Base-by-base conservation (phyloP, 768 basidiomycete species). In the Suillus subalutaceus region DNA sequence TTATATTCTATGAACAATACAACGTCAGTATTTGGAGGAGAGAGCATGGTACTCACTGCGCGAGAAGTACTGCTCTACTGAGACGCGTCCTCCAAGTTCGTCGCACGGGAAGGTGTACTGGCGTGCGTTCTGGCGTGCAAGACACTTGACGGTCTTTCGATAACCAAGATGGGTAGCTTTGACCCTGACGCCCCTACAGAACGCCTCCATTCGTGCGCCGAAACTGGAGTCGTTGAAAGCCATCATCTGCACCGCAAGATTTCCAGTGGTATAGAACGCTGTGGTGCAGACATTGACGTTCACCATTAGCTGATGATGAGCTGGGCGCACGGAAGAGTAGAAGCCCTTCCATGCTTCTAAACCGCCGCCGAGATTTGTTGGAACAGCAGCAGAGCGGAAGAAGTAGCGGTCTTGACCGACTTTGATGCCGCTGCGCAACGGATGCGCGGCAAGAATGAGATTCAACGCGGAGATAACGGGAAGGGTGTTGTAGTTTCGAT, bases 101-200 rank as follows among this genome's bases (percentile, higher is more conserved):
- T 79, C 75, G 6, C 81, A 77, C 10, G 74, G 70, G 67, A 86
- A 86, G 15, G 63, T 73, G 66, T 83, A 76, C 38, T 81, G 72
- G 44, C 57, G 77, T 18, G 86, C 80, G 12, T 43, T 82, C 23
- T 77, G 57, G 30, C 80, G 79, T 15, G 81, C 79, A 16, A 91
- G 73, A 3, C 75, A 75, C 74, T 89, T 90, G 66, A 94, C 83
- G 0, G 88, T 87, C 78, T 92, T 94, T 72, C 80, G 86, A 71
- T 92, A 90, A n/a, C 87, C 86, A 16, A 94, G 81, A 76, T 94
- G 92, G 2, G 75, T 83, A 1, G 91, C 86, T 73, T 81, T 82
- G 57, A 94, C 79, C 46, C 93, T 81, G 3, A 93, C 83, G 9
- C 90, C 85, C 66, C 82, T 86, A 48, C 85, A 88, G 68, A 92